Evolutionary conservation across 176 grass and related monocot species (phyloP), one percentile per base, ranked within the genome.

Genomic region (Coix lacrymajobi): DNA sequence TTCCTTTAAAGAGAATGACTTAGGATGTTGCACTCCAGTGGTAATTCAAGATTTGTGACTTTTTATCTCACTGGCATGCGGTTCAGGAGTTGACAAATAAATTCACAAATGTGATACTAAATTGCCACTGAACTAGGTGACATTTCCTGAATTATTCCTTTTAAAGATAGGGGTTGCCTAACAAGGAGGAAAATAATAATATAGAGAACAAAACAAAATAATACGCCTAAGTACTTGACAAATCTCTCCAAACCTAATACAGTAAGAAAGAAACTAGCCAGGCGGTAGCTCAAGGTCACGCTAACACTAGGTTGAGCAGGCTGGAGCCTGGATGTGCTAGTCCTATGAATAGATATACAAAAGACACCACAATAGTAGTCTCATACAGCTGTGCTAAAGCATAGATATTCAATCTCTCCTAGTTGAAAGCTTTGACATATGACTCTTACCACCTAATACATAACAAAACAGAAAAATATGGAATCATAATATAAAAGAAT

Each of bases 401-500:
- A 1, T 51, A 76, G 68, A 89, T 15, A 29, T 43, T 56, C 19
- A 63, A 70, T 15, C 40, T 70, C 54, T 89, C 62, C 51, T 62
- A 68, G 61, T 75, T 32, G 48, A 63, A 51, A 89, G 34, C 30
- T 79, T 60, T 66, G 14, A 25, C 11, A 38, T 33, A 64, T 64
- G 13, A 20, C 17, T 75, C 31, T 63, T 61, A 85, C 51, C 32
- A 80, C 49, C 39, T 48, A 85, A 20, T 32, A 2, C 60, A 81
- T 75, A 90, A 79, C 7, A 85, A 41, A 29, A 84, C 11, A 54
- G 41, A 88, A 62, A n/a, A 20, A 65, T 41, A 71, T 74, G 25
- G n/a, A 76, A 36, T 65, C 57, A 38, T 38, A 52, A 19, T 28
- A 43, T 37, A 81, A 20, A 87, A 63, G 2, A 72, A 66, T 12